These are phyloP conservation scores for Alternaria consortialis DNA, from an alignment of 2,329 filamentous ascomycete species.

Conservation along the genomic window DNA sequence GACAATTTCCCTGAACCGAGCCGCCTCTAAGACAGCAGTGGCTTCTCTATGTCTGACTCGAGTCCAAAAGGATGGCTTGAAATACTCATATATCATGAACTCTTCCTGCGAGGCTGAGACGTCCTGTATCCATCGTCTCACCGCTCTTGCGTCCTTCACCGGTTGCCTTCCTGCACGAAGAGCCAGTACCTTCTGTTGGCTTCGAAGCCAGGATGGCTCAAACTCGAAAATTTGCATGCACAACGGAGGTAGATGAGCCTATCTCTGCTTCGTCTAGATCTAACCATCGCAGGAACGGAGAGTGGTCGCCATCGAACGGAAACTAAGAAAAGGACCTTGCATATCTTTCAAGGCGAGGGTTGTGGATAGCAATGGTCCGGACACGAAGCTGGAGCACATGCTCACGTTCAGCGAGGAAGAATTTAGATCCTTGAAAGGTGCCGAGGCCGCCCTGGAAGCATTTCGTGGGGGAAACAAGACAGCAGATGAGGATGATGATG, in stretches of 20 bases:
- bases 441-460: not conserved
- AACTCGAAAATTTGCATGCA: not conserved
- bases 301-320: not conserved
- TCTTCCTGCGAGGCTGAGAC: too few relatives aligned
- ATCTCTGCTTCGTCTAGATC: not conserved
- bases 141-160: not conserved
- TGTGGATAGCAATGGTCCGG: conserved; percentile 2
- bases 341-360: not conserved
- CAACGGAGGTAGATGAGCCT: not conserved
- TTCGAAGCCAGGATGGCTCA: not conserved
- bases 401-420: not conserved
- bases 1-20: too few relatives aligned
- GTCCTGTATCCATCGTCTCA: too few relatives aligned
- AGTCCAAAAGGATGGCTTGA: too few relatives aligned
- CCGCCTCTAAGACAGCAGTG: too few relatives aligned
- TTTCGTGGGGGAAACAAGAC: not conserved
- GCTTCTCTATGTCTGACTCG: too few relatives aligned
- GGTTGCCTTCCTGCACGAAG: not conserved
- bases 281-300: not conserved
- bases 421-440: conserved; percentile 1
- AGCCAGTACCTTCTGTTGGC: not conserved
- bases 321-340: not conserved
- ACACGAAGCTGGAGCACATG: not conserved
- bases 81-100: too few relatives aligned
- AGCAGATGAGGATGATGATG: not conserved